Conservation (phyloP, 2,329 filamentous ascomycete genomes). For the Fusarium sp. region DNA sequence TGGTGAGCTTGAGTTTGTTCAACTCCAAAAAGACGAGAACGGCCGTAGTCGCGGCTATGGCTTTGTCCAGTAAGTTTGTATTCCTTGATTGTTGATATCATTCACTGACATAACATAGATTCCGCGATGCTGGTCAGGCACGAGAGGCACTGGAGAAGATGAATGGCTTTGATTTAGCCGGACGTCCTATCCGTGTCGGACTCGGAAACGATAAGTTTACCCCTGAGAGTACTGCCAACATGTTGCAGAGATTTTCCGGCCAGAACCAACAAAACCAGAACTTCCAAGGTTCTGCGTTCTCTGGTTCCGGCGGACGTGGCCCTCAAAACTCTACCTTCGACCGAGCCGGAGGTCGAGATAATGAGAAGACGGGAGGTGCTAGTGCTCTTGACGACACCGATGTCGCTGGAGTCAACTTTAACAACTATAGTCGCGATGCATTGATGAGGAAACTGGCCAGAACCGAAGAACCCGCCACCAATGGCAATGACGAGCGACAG, state of each 20-base stretch:
- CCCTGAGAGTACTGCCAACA: constrained; percentile 92
- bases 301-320: constrained; percentile 88
- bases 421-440: constrained; percentile 97
- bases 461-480: constrained; percentile 82
- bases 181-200: constrained; percentile 96
- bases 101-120: constrained; percentile 68
- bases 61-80: constrained; percentile 89
- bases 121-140: constrained; percentile 89
- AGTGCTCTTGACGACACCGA: constrained; percentile 98
- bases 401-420: constrained; percentile 98
- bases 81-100: background rate
- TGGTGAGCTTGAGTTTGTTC: constrained; percentile 96
- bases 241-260: constrained; percentile 91
- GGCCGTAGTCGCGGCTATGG: constrained; percentile 94
- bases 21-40: constrained; percentile 95
- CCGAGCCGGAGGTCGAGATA: constrained; percentile 87
- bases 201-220: constrained; percentile 99
- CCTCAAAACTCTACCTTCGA: constrained; percentile 90
- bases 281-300: constrained; percentile 92
- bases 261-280: constrained; percentile 70
- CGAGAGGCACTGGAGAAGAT: constrained; percentile 97
- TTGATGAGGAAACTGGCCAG: constrained; percentile 98
- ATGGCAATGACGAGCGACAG: constrained; percentile 76
- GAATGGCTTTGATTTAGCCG: constrained; percentile 98
- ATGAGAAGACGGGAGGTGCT: constrained; percentile 89